phyloP scores from a whole-genome alignment of 73 alveolate species.

The Halteria grandinella region DNA sequence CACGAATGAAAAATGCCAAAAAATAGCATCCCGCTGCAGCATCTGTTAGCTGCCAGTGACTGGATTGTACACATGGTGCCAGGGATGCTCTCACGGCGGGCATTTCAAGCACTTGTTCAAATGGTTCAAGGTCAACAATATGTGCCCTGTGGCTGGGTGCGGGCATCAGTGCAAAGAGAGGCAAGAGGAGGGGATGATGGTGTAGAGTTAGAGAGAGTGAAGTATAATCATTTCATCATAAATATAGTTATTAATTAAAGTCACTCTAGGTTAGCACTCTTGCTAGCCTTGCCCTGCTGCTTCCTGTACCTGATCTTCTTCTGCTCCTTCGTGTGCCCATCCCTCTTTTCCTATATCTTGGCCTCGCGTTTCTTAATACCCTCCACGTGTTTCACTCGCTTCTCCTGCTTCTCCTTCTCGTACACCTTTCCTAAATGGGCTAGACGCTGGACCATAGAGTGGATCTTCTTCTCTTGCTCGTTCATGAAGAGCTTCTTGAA shows the following conservation, averaged over 20 bases:
- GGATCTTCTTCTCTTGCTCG: slow-evolving; percentile 84
- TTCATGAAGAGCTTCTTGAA: slow-evolving; percentile 83
- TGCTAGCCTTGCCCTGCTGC: too few species aligned
- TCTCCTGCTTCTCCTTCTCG: slow-evolving; percentile 71
- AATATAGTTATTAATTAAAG: background rate
- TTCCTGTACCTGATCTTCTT: slow-evolving; percentile 47
- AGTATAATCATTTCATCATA: background rate
- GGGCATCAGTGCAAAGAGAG: slow-evolving; percentile 41
- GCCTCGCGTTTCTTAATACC: slow-evolving; percentile 75
- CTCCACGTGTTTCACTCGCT: slow-evolving; percentile 50
- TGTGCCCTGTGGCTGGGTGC: slow-evolving; percentile 45
- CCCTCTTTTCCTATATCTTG: slow-evolving; percentile 59
- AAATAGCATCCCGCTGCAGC: slow-evolving; percentile 17
- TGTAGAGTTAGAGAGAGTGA: too few species aligned
- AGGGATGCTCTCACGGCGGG: slow-evolving; percentile 60
- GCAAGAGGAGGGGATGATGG: too few species aligned
- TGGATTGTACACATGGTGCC: slow-evolving; percentile 25
- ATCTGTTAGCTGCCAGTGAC: slow-evolving; percentile 35
- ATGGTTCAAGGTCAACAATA: slow-evolving; percentile 26
- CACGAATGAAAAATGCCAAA: slow-evolving; percentile 16
- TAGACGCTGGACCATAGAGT: slow-evolving; percentile 86
- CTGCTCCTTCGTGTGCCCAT: slow-evolving; percentile 46
- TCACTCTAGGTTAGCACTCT: slow-evolving; percentile 4
- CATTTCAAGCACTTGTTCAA: slow-evolving; percentile 39
- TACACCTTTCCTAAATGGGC: slow-evolving; percentile 81